Evolutionary conservation across 2,329 filamentous ascomycete species (phyloP), one percentile per base, ranked within the genome.

Genomic region (Ceratocystis huliohia): DNA sequence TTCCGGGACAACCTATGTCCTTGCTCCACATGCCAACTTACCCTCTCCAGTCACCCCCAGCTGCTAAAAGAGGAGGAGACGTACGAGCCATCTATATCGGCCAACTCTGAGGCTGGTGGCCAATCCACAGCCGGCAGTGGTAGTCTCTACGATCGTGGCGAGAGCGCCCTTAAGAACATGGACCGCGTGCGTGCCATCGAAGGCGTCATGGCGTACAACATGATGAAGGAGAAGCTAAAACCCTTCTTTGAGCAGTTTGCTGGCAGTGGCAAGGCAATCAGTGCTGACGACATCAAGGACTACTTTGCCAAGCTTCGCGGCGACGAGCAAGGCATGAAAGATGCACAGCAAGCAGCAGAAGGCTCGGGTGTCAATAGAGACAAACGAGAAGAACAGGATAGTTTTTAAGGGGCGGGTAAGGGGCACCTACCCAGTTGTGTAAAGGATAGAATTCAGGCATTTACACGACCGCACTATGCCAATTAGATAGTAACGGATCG

Each of bases 141-240:
- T 59, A 94, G 88, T 69, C 80, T 99, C 1, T 85, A 95, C 44
- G 92, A 97, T 63, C 89, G 91, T 20, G 94, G 94, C 61, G 94
- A 99, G 77, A 93, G 90, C 61, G 93, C 92, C 0, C 82, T 99
- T 33, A 91, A 87, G 74, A 95, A 91, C 72, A 87, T 99, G 66
- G 94, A 99, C 74, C 88, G 94, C 1, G 93, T 97, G 6, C 83
- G 87, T 15, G 94, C 94, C 3, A 96, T 99, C 66, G 89, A 99
- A 75, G 94, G 94, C 17, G 93, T 96, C 59, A 96, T 97, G 91
- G 93, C 92, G 0, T 99, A 97, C 76, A 96, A 97, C 72, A 88
- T 96, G 72, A 82, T 99, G 68, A 94, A 95, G 73, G 92, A 97
- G 73, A 92, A 93, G 74, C 85, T 99, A n/a, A 96, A 93, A 79